These are phyloP conservation scores for Striga asiatica DNA, from an alignment of 257 asterid species.

Conservation along the genomic window DNA sequence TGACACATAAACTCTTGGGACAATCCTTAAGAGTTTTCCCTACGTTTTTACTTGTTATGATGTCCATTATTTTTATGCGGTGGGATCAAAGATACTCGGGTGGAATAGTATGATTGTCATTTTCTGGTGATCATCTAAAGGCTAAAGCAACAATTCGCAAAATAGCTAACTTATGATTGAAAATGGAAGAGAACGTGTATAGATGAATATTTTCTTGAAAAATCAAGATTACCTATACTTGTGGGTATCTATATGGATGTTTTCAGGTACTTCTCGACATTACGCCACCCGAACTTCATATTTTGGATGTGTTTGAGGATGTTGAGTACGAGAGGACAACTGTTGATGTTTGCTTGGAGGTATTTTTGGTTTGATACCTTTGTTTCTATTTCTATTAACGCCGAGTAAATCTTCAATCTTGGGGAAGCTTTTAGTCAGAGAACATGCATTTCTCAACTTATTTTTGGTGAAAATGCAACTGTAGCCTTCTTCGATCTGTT, in stretches of 20 bases:
- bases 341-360: conserved; percentile 39
- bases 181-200: background rate
- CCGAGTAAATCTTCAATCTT: background rate
- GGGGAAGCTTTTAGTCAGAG: too few relatives aligned
- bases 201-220: background rate
- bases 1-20: too few relatives aligned
- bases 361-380: background rate
- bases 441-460: too few relatives aligned
- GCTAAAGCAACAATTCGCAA: background rate
- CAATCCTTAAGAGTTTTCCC: background rate
- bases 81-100: background rate
- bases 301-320: conserved; percentile 52
- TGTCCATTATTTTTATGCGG: background rate
- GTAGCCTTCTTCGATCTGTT: background rate
- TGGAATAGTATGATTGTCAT: background rate
- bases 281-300: conserved; percentile 42
- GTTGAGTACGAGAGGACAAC: conserved; percentile 50
- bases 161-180: background rate
- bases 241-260: background rate
- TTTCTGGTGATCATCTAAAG: background rate
- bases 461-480: too few relatives aligned
- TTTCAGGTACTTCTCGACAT: conserved; percentile 39
- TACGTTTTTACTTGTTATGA: background rate
- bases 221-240: background rate
- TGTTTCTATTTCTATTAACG: too few relatives aligned